These are phyloP conservation scores for Fragosphaeria purpurea DNA, from an alignment of 2,329 filamentous ascomycete genomes.

Conservation along the genomic window DNA sequence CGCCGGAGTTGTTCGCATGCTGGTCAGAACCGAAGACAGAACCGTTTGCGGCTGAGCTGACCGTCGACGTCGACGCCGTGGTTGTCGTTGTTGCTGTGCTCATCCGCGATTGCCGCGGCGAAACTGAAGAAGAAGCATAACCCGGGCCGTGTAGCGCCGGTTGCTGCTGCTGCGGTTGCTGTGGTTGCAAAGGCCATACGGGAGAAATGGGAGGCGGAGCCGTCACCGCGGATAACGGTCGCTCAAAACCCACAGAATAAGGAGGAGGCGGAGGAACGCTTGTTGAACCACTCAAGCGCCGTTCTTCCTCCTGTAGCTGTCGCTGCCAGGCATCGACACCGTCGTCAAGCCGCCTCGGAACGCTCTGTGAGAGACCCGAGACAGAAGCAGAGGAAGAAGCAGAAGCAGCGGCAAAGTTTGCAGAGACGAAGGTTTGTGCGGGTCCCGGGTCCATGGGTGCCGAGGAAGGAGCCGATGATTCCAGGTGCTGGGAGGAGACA, in stretches of 20 bases:
- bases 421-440: too few relatives aligned
- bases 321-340: constrained; percentile 7
- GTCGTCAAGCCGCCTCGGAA: constrained; percentile 4
- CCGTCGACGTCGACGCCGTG: neutral
- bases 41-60: neutral
- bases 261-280: neutral
- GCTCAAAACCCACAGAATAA: neutral
- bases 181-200: constrained; percentile 1
- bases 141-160: neutral
- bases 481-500: constrained; percentile 7
- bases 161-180: neutral
- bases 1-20: neutral
- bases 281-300: neutral
- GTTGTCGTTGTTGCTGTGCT: constrained; percentile 12
- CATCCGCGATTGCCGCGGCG: constrained; percentile 8
- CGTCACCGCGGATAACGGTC: neutral
- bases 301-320: constrained; percentile 1
- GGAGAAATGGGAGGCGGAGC: neutral
- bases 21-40: constrained; percentile 11
- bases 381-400: too few relatives aligned
- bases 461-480: too few relatives aligned
- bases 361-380: neutral
- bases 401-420: too few relatives aligned
- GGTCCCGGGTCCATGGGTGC: too few relatives aligned
- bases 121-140: neutral